These are phyloP conservation scores for Inga leiocalycina DNA, from an alignment of 306 rosid genomes.

Conservation along the genomic window DNA sequence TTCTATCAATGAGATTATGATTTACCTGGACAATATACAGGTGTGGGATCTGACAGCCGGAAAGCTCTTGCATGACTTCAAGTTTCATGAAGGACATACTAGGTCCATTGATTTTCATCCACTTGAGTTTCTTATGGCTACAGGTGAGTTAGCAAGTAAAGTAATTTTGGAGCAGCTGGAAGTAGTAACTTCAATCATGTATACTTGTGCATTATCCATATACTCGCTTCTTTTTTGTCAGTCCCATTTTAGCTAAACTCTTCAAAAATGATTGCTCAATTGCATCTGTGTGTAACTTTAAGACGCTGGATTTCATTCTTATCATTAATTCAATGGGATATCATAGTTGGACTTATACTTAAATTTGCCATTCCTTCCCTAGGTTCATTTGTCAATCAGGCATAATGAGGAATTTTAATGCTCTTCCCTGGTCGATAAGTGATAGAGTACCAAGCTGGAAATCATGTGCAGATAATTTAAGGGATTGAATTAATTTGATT, in stretches of 20 bases:
- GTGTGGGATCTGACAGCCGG: conserved; percentile 99
- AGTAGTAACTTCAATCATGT: background rate
- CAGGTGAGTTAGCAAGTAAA: conserved; percentile 65
- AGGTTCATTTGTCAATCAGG: background rate
- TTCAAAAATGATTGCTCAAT: background rate
- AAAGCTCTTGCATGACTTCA: conserved; percentile 89
- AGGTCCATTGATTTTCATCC: conserved; percentile 92
- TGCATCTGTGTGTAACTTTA: background rate
- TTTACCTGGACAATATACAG: conserved; percentile 44
- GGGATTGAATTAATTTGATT: too few relatives aligned
- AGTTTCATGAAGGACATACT: conserved; percentile 85
- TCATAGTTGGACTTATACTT: background rate
- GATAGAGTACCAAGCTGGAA: too few relatives aligned
- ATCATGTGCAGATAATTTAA: too few relatives aligned
- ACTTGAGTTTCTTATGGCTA: conserved; percentile 91
- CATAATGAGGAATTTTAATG: background rate
- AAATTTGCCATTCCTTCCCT: conserved; percentile 3
- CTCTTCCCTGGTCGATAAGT: background rate
- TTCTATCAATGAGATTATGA: conserved; percentile 21
- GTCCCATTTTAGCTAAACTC: background rate
- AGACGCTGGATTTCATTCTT: background rate
- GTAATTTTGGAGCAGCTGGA: conserved; percentile 30
- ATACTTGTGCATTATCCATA: background rate
- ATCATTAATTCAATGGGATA: conserved; percentile 2
- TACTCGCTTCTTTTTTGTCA: background rate